Conservation (phyloP, 1,284 basidiomycete species). For the Pyrrhoderma noxium region DNA sequence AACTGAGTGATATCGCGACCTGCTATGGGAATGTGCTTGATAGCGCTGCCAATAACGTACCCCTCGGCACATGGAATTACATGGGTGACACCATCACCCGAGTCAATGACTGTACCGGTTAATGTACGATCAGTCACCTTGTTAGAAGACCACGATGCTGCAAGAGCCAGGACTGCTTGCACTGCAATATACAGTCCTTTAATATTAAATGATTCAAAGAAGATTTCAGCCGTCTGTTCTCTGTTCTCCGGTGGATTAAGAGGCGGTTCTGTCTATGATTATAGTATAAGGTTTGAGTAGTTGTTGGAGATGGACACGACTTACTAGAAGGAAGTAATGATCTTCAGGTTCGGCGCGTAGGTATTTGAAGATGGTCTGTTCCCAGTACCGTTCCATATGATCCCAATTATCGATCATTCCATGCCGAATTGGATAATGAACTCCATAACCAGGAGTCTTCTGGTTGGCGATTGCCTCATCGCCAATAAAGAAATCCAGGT, state of each 20-base stretch:
- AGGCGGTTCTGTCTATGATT: conserved; percentile 87
- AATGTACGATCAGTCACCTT: conserved; percentile 89
- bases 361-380: conserved; percentile 99
- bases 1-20: conserved; percentile 97
- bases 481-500: conserved; percentile 99
- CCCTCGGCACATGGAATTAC: conserved; percentile 97
- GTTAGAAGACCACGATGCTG: conserved; percentile 95
- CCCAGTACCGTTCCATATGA: conserved; percentile 99
- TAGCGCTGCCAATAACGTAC: conserved; percentile 97
- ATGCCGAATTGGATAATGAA: conserved; percentile 96
- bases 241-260: conserved; percentile 98
- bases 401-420: conserved; percentile 99
- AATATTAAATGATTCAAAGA: conserved; percentile 99
- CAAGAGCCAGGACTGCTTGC: conserved; percentile 97
- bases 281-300: background rate
- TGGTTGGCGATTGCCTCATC: conserved; percentile 95
- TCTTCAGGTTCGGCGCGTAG: conserved; percentile 97
- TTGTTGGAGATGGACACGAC: background rate
- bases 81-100: conserved; percentile 97
- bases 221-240: conserved; percentile 99
- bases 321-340: conserved; percentile 93
- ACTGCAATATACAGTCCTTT: conserved; percentile 98
- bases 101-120: conserved; percentile 98
- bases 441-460: conserved; percentile 84
- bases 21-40: conserved; percentile 99